Percentiles rank a stretch among this genome's conserved stretches.
Evolutionary conservation across 257 asterid species (phyloP).

Genomic region (Gentiana straminea): DNA sequence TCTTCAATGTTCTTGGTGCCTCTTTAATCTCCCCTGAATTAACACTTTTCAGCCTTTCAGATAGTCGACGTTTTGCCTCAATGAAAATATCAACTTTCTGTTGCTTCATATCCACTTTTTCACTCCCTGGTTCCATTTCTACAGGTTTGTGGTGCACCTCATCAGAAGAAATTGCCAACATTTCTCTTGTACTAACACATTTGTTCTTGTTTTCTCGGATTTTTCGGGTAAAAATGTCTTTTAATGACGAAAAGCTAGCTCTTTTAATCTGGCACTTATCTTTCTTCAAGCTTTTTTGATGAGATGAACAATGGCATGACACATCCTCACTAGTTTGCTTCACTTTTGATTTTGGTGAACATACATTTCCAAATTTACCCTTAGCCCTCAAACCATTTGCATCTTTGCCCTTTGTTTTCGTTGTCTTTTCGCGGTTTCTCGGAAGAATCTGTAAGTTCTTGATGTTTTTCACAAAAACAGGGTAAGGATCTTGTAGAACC

Average conservation of each 20-base stretch:
- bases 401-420: slow-evolving; percentile 7
- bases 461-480: slow-evolving; percentile 14
- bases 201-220: slow-evolving; percentile 10
- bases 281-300: slow-evolving; percentile 12
- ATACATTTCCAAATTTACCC: slow-evolving; percentile 11
- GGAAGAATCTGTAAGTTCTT: slow-evolving; percentile 13
- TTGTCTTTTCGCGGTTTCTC: slow-evolving; percentile 8
- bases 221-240: slow-evolving; percentile 45
- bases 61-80: slow-evolving; percentile 82
- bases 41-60: slow-evolving; percentile 32
- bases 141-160: no score
- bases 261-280: slow-evolving; percentile 21
- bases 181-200: background rate
- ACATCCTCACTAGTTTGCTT: slow-evolving; percentile 19
- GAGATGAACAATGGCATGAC: slow-evolving; percentile 41
- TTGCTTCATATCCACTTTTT: slow-evolving; percentile 12
- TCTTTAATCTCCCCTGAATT: slow-evolving; percentile 17
- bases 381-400: slow-evolving; percentile 8
- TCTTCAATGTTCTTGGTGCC: slow-evolving; percentile 37
- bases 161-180: no score
- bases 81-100: slow-evolving; percentile 35
- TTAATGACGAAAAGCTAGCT: slow-evolving; percentile 33
- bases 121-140: slow-evolving; percentile 6
- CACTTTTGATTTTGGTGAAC: slow-evolving; percentile 13
- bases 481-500: slow-evolving; percentile 34